phyloP scores from a whole-genome alignment of 2,329 filamentous ascomycete species.

The Neofusicoccum sp. region DNA sequence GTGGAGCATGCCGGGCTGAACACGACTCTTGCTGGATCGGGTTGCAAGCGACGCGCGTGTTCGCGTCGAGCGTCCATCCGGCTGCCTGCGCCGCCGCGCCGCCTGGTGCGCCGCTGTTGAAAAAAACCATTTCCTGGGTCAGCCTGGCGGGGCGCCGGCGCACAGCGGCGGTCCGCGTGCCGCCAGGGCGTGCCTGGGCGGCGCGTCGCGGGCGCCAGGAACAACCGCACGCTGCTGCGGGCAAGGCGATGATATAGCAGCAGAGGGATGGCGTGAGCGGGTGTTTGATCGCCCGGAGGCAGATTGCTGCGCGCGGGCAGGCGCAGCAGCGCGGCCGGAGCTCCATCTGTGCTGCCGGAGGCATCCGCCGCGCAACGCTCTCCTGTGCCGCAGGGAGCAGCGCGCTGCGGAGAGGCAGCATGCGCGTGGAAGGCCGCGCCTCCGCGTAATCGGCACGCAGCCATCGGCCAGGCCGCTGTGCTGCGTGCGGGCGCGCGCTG shows the following conservation, averaged over 20 bases:
- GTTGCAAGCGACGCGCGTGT: slow-evolving; percentile 13
- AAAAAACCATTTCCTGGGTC: background rate
- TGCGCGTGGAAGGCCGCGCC: background rate
- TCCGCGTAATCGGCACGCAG: slow-evolving; percentile 12
- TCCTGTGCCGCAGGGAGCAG: background rate
- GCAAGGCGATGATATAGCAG: slow-evolving; percentile 8
- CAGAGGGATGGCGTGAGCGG: slow-evolving; percentile 7
- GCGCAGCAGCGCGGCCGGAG: slow-evolving; percentile 5
- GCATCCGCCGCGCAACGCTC: slow-evolving; percentile 10
- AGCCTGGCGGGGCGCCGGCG: background rate
- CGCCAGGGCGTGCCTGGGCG: background rate
- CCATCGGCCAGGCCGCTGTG: background rate
- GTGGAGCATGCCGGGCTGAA: slow-evolving; percentile 9
- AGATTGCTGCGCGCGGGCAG: slow-evolving; percentile 5
- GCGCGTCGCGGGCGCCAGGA: slow-evolving; percentile 9
- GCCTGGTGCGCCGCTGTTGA: background rate
- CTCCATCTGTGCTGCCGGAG: slow-evolving; percentile 15
- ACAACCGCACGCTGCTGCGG: slow-evolving; percentile 4
- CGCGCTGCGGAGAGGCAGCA: slow-evolving; percentile 10
- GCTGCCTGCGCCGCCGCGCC: background rate
- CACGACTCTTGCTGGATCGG: slow-evolving; percentile 6
- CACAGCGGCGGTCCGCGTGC: slow-evolving; percentile 3
- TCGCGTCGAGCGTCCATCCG: background rate
- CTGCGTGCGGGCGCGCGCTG: background rate
- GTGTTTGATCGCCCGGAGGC: slow-evolving; percentile 17